Evolutionary conservation across 106 monocot species (phyloP).

Genomic region (Phalaenopsis equestris): DNA sequence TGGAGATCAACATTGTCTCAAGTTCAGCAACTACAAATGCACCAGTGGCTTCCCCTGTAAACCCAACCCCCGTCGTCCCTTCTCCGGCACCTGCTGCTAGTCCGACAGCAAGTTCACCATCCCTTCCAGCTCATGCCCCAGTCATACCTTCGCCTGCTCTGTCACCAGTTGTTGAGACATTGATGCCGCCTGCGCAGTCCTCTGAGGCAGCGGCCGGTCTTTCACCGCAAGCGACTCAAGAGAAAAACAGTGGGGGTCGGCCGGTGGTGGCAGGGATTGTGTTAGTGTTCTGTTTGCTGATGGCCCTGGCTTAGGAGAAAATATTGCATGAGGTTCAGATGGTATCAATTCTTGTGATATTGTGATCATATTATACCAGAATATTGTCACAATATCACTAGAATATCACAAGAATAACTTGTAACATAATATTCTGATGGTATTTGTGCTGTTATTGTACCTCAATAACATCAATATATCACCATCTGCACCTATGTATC

Average conservation of each 20-base stretch:
- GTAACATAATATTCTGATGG: too few relatives aligned
- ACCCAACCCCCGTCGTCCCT: neutral
- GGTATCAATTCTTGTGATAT: too few relatives aligned
- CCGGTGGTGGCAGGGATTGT: neutral
- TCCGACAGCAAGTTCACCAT: neutral
- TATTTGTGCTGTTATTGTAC: too few relatives aligned
- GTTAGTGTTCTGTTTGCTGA: constrained; percentile 6
- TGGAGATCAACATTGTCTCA: constrained; percentile 23
- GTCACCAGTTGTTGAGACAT: neutral
- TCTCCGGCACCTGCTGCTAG: neutral
- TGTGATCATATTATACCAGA: too few relatives aligned
- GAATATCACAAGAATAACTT: too few relatives aligned
- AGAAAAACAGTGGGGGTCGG: neutral
- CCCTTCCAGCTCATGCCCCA: neutral
- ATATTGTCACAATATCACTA: too few relatives aligned
- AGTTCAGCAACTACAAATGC: constrained; percentile 7
- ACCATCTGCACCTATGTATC: too few relatives aligned
- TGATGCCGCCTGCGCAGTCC: neutral
- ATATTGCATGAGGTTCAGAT: too few relatives aligned
- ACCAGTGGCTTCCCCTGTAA: neutral
- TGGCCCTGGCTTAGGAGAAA: neutral
- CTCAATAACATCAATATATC: too few relatives aligned
- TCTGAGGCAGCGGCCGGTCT: neutral
- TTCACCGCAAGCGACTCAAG: neutral
- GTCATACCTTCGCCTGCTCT: neutral